Evolutionary conservation across 306 rosid genomes (phyloP), one percentile per base, ranked within the genome.

Genomic region (Cicer chorassanicum): DNA sequence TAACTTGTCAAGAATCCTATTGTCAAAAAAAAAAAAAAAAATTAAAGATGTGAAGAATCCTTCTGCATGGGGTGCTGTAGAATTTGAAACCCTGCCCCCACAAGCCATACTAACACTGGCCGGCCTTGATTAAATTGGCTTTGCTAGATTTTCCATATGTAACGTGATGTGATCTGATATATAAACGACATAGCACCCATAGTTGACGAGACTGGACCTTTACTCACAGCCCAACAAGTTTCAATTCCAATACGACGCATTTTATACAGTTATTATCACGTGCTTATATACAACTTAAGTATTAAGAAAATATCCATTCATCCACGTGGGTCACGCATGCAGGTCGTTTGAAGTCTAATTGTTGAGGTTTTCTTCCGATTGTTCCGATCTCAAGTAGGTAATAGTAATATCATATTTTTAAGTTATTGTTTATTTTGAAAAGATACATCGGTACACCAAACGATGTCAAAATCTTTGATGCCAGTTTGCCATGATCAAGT

Each of bases 71-170:
- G 24, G 14, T 45, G 77, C 73, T 62, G 67, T 57, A 56, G 63
- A 77, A 77, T 77, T 68, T 68, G 63, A 80, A 84, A 67, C 80
- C 49, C 69, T 19, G 8, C 60, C 75, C 75, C 74, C 77, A 51
- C 62, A 29, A 7, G 2, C 56, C 59, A 54, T n/a, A 21, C 59
- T 49, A 2, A 43, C 16, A 16, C 8, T 2, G 12, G 3, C 42
- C 29, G 4, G 9, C 1, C 8, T 0, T 57, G 41, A 57, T 57
- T 6, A 60, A 42, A 34, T 38, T 69, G 24, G 56, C 13, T 73
- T 67, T 59, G 34, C 12, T 67, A n/a, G 45, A 68, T 65, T 79
- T 79, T 56, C 72, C 6, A 15, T 11, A 1, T 65, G 81, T 65
- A 78, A 65, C 60, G 55, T 77, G 85, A 72, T 69, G 42, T 70